Evolutionary conservation across 2,329 filamentous ascomycete species (phyloP).

Genomic region (Cladosporium phlei): DNA sequence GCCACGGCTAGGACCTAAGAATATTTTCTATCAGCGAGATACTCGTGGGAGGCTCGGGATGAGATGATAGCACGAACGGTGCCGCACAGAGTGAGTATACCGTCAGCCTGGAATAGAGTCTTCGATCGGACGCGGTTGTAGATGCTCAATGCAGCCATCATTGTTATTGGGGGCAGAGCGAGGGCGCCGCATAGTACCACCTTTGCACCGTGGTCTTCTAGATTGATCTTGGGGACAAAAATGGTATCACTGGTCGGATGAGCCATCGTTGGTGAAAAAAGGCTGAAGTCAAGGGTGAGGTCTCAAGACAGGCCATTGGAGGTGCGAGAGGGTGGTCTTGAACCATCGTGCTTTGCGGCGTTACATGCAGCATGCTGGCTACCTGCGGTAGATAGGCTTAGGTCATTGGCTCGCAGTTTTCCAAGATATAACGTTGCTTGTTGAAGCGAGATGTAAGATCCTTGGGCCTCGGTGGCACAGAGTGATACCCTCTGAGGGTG

Average conservation of each 20-base stretch:
- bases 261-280: background rate
- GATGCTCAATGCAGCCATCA: slow-evolving; percentile 5
- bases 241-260: background rate
- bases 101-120: slow-evolving; percentile 8
- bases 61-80: background rate
- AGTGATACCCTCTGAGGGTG: too few relatives aligned
- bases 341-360: too few relatives aligned
- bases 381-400: too few relatives aligned
- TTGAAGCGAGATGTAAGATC: too few relatives aligned
- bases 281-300: too few relatives aligned
- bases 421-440: too few relatives aligned
- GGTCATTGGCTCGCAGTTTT: too few relatives aligned
- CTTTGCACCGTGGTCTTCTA: slow-evolving; percentile 13
- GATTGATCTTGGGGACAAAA: slow-evolving; percentile 5
- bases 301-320: too few relatives aligned
- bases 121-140: slow-evolving; percentile 12
- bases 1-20: background rate
- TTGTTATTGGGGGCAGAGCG: slow-evolving; percentile 10
- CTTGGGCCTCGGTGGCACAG: too few relatives aligned
- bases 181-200: slow-evolving; percentile 13
- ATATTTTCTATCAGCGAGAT: background rate
- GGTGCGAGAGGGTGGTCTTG: too few relatives aligned
- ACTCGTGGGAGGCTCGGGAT: background rate
- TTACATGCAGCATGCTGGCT: too few relatives aligned
- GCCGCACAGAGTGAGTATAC: background rate